These are phyloP conservation scores for Zygosaccharomyces pseudobailii DNA, from an alignment of 1,139 yeast species.

Conservation along the genomic window DNA sequence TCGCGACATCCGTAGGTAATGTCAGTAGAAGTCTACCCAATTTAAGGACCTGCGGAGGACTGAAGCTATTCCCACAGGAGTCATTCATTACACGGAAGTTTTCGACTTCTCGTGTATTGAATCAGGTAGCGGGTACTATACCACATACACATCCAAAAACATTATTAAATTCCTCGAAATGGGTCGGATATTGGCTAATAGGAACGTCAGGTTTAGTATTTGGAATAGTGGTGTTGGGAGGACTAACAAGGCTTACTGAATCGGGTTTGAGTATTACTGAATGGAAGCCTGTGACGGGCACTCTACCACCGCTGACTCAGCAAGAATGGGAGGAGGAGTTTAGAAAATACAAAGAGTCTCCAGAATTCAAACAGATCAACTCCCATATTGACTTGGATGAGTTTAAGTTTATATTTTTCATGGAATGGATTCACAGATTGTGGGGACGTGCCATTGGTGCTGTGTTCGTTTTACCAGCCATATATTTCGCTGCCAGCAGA, in stretches of 20 bases:
- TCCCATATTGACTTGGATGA: conserved; percentile 89
- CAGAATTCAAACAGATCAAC: conserved; percentile 86
- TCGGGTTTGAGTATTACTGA: conserved; percentile 95
- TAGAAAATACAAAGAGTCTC: conserved; percentile 72
- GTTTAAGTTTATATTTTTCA: conserved; percentile 87
- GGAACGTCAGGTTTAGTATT: conserved; percentile 90
- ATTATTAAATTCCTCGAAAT: conserved; percentile 37
- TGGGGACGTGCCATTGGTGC: conserved; percentile 89
- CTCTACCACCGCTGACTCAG: conserved; percentile 79
- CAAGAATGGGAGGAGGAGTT: conserved; percentile 85
- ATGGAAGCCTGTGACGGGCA: conserved; percentile 97
- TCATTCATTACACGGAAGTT: conserved; percentile 9
- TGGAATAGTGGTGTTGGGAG: conserved; percentile 95
- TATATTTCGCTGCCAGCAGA: conserved; percentile 66
- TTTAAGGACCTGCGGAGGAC: background rate
- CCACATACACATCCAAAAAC: conserved; percentile 16
- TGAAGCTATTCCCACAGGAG: too few species aligned
- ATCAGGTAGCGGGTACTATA: conserved; percentile 7
- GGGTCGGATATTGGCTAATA: conserved; percentile 82
- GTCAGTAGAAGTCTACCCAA: conserved; percentile 1
- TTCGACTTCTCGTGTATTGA: conserved; percentile 9
- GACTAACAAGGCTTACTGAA: conserved; percentile 90
- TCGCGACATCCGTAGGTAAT: background rate
- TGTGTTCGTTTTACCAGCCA: conserved; percentile 76
- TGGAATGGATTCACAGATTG: conserved; percentile 97